phyloP scores from a whole-genome alignment of 345 rosid genomes.

The Sisymbrium irio region DNA sequence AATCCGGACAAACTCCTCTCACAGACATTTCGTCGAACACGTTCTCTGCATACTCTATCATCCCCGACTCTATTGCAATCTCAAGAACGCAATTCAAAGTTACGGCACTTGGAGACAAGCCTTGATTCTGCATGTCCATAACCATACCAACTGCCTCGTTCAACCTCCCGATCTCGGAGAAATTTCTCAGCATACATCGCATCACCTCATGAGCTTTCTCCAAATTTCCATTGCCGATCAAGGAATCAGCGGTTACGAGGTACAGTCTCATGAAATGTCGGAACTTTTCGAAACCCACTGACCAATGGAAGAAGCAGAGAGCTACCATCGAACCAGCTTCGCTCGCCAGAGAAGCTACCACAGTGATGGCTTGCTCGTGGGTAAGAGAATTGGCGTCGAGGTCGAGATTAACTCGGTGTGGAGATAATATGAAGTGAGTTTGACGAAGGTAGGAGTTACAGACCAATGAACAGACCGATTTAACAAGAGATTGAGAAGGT shows the following conservation, averaged over 20 bases:
- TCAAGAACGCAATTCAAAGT: constrained; percentile 52
- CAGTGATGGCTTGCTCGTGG: constrained; percentile 67
- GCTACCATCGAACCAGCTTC: constrained; percentile 89
- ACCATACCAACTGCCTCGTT: constrained; percentile 67
- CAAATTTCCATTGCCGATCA: constrained; percentile 54
- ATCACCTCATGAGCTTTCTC: constrained; percentile 69
- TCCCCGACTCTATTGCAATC: constrained; percentile 46
- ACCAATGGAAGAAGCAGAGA: constrained; percentile 76
- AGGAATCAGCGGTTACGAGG: constrained; percentile 56
- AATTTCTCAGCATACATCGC: constrained; percentile 65
- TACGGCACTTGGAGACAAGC: constrained; percentile 41
- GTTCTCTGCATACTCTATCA: constrained; percentile 56
- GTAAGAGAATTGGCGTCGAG: constrained; percentile 49
- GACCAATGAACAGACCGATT: constrained; percentile 54
- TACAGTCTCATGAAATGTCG: constrained; percentile 80
- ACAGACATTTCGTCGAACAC: constrained; percentile 75
- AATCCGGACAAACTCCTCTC: constrained; percentile 64
- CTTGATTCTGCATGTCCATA: constrained; percentile 74
- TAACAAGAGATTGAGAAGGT: constrained; percentile 46
- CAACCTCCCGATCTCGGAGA: constrained; percentile 69
- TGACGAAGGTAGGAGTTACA: constrained; percentile 49
- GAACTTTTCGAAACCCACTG: constrained; percentile 50
- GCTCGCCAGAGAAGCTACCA: constrained; percentile 68
- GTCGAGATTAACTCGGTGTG: constrained; percentile 42
- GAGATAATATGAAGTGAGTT: constrained; percentile 34